Evolutionary conservation across 2,329 filamentous ascomycete species (phyloP).

Genomic region (Boeremia exigua): DNA sequence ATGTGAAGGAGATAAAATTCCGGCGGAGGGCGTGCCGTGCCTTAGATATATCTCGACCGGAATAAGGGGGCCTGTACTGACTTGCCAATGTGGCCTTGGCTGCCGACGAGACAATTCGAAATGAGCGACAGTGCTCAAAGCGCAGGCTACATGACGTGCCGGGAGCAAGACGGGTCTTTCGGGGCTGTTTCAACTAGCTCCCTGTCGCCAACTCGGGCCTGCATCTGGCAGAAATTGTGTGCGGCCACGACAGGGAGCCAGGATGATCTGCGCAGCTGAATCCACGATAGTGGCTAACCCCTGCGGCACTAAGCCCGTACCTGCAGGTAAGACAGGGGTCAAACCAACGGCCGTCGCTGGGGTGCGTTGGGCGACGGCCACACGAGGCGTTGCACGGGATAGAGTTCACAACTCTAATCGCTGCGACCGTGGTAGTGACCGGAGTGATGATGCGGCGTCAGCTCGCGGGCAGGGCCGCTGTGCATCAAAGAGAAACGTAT

Average conservation of each 20-base stretch:
- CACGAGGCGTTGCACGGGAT: constrained; percentile 3
- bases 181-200: constrained; percentile 47
- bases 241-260: constrained; percentile 30
- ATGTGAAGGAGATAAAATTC: constrained; percentile 31
- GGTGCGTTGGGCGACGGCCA: constrained; percentile 12
- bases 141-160: constrained; percentile 50
- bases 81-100: constrained; percentile 43
- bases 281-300: constrained; percentile 31
- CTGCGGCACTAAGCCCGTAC: constrained; percentile 26
- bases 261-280: constrained; percentile 39
- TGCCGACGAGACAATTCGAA: constrained; percentile 47
- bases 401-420: constrained; percentile 7
- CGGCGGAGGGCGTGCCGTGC: constrained; percentile 33
- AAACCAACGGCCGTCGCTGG: constrained; percentile 29
- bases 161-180: constrained; percentile 45
- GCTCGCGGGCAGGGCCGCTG: background rate
- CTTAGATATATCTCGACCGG: constrained; percentile 39
- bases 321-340: constrained; percentile 28
- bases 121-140: constrained; percentile 47
- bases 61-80: constrained; percentile 41
- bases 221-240: constrained; percentile 32
- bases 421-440: background rate
- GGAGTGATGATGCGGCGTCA: background rate
- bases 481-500: background rate
- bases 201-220: constrained; percentile 36